Evolutionary conservation across 306 rosid genomes (phyloP), one percentile per base, ranked within the genome.

Genomic region (Rosa multiflora): DNA sequence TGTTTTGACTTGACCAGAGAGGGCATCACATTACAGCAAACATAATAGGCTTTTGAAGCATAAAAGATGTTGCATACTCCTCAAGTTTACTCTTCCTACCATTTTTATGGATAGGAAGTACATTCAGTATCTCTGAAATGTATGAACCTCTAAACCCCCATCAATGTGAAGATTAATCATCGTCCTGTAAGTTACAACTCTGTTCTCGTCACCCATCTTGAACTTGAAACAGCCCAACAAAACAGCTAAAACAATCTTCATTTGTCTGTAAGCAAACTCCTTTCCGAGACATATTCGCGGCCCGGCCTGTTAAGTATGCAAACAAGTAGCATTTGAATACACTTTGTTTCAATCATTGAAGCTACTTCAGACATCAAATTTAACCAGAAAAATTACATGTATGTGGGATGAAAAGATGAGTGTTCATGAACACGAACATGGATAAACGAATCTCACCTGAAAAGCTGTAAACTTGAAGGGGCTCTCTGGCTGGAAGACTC

Each of bases 221-320:
- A 94, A 92, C 44, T 43, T 72, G 66, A 90, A 92, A 81, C 83
- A 82, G 11, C 92, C 78, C 40, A 94, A 51, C 73, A 92, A 70
- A 39, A 86, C 79, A 43, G 97, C 91, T 40, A 87, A 75, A 62
- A 94, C 82, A 84, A 92, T 94, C 87, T 94, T 92, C 92, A 94
- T 86, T 75, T 94, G 97, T 81, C 94, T 88, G 58, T 89, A 91
- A 72, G 98, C 97, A 84, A 94, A 94, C 83, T 92, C 97, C 76
- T 85, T 94, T 51, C 97, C 98, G 0, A 94, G 88, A 79, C 98
- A 94, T 39, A 94, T 87, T 64, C 97, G 79, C 3, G 90, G 97
- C 40, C 97, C 97, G 0, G 97, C 97, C 97, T 91, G 97, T 78
- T 53, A 81, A 13, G 55, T 21, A 58, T 21, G 23, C 43, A 21